Base-by-base conservation (phyloP, 2,329 filamentous ascomycete genomes). In the Emmonsiellopsis sp. region DNA sequence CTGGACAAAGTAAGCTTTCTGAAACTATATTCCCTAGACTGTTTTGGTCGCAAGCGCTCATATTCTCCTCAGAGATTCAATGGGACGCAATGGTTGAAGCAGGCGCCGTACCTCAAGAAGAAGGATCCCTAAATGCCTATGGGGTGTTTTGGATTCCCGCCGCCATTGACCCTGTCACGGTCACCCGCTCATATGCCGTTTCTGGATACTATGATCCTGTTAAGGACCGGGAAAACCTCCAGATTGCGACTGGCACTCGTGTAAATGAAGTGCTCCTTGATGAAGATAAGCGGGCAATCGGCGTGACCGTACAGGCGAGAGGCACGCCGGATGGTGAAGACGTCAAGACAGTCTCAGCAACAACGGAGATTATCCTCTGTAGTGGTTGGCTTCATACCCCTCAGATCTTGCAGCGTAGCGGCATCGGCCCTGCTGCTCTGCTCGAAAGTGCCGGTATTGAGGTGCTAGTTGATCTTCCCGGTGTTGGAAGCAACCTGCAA, bases 331-430 rank as follows among this genome's bases (percentile, higher is more conserved):
- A 47, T 34, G 27, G 44, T 21, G 44, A 47, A 14, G 44, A 33
- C 14, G 44, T 47, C 9, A 33, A 31, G 31, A 47, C 33, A 6
- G 36, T 51, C 21, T 27, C 40, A 27, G 48, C 39, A 42, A 42
- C n/a, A 6, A 42, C 10, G 14, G 72, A 75, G 53, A 66, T 74
- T 4, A 65, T 75, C 49, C 59, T 76, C 6, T 65, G 70, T 4
- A 68, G 69, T 0, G 71, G 71, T 1, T 63, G 66, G 1, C 60
- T 71, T 9, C 55, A 75, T 69, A 3, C 74, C 70, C 7, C 61
- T 6, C 68, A 76, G 48, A 64, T 78, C n/a, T 66, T 79, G 1
- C 72, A 77, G 55, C 64, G 74, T 5, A 76, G 73, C 40, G 76
- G 76, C 3, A 68, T 78, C 14, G 76, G 76, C 0, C 63, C 68